Percentiles rank a stretch among this genome's conserved stretches.
Evolutionary conservation across 495 filamentous ascomycete genomes (phyloP).

Genomic region (Annulohypoxylon bovei): DNA sequence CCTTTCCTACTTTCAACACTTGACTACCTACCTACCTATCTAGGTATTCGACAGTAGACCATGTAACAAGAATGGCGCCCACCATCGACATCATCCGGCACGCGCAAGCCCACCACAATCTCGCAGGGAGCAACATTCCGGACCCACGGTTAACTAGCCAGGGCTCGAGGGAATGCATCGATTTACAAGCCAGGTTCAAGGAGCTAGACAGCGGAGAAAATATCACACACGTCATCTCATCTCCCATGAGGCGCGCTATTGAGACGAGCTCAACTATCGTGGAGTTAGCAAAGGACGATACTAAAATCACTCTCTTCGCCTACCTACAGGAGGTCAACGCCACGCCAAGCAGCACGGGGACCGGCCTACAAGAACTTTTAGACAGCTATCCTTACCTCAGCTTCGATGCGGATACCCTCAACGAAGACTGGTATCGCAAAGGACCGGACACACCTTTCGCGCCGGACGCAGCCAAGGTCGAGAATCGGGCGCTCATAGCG

Average conservation of each 20-base stretch:
- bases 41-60: no score
- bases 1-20: not conserved
- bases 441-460: constrained; percentile 61
- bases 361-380: constrained; percentile 55
- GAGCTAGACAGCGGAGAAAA: constrained; percentile 55
- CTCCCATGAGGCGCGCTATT: constrained; percentile 76
- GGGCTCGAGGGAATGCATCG: constrained; percentile 72
- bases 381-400: constrained; percentile 51
- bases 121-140: constrained; percentile 63
- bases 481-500: constrained; percentile 65
- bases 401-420: constrained; percentile 55
- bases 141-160: constrained; percentile 74
- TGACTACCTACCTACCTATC: not conserved
- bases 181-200: constrained; percentile 62
- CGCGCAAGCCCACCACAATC: constrained; percentile 74
- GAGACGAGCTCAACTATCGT: constrained; percentile 73
- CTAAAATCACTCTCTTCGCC: constrained; percentile 20
- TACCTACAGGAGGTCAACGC: constrained; percentile 65
- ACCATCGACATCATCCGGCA: constrained; percentile 56
- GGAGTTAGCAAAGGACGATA: constrained; percentile 28
- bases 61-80: constrained; percentile 16
- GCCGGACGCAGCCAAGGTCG: constrained; percentile 60
- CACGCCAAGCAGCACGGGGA: constrained; percentile 77
- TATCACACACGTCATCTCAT: constrained; percentile 72
- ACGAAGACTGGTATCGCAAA: constrained; percentile 73